Conservation (phyloP, 2,329 filamentous ascomycete species). For the Hirsutella thompsonii region DNA sequence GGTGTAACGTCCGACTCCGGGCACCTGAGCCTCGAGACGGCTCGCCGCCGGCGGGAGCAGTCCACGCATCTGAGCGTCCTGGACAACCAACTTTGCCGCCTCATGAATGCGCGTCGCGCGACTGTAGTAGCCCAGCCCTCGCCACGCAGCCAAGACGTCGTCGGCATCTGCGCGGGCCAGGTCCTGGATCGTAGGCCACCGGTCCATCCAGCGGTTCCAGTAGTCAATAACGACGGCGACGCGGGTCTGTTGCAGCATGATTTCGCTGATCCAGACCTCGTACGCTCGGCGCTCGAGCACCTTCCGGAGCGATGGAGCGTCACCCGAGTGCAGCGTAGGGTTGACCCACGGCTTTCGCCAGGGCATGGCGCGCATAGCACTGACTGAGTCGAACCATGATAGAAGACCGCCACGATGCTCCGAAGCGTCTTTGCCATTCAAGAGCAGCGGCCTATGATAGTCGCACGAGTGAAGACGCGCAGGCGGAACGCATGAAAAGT, state of each 20-base stretch:
- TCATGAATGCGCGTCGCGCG: constrained; percentile 48
- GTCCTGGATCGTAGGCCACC: constrained; percentile 45
- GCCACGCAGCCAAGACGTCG: constrained; percentile 46
- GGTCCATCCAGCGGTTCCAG: constrained; percentile 48
- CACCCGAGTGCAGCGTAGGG: constrained; percentile 13
- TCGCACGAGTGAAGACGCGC: constrained; percentile 7
- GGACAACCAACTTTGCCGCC: constrained; percentile 37
- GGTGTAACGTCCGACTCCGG: constrained; percentile 49
- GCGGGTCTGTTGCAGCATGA: constrained; percentile 55
- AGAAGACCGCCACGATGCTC: constrained; percentile 26
- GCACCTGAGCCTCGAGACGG: constrained; percentile 36
- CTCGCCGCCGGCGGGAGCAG: constrained; percentile 33
- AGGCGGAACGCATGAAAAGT: constrained; percentile 7
- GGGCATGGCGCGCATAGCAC: constrained; percentile 37
- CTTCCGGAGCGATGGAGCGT: constrained; percentile 21
- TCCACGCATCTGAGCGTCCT: constrained; percentile 26
- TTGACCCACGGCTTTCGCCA: constrained; percentile 47
- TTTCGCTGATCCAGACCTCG: constrained; percentile 54
- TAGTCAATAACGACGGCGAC: constrained; percentile 50
- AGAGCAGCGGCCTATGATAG: constrained; percentile 38
- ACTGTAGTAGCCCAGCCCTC: constrained; percentile 51
- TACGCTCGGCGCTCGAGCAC: constrained; percentile 43
- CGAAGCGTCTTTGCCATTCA: constrained; percentile 22
- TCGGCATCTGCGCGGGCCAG: constrained; percentile 39
- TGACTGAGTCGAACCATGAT: constrained; percentile 37